These are phyloP conservation scores for Cryptococcus wingfieldii DNA, from an alignment of 1,284 basidiomycete genomes.

Conservation along the genomic window DNA sequence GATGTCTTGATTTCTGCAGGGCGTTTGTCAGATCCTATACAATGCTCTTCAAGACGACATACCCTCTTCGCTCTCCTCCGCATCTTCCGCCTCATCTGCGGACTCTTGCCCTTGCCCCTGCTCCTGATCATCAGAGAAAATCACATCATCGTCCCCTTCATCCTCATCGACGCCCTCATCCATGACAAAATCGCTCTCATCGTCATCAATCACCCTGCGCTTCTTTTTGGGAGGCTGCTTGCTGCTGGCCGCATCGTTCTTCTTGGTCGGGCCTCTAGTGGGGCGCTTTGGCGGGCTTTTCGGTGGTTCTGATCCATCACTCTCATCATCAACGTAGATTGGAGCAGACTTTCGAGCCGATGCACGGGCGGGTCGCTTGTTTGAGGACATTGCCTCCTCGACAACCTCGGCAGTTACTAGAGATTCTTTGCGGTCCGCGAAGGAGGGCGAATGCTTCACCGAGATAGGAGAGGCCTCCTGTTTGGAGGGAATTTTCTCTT, in stretches of 20 bases:
- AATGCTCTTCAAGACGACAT: background rate
- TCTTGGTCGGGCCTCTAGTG: conserved; percentile 1
- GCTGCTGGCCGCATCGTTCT: background rate
- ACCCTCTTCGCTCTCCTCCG: conserved; percentile 23
- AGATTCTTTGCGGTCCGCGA: too few relatives aligned
- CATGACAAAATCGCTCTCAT: conserved; percentile 27
- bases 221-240: conserved; percentile 15
- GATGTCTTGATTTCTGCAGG: background rate
- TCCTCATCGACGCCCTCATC: conserved; percentile 26
- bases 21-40: too few relatives aligned
- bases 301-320: background rate
- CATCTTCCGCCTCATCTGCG: conserved; percentile 24
- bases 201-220: conserved; percentile 16
- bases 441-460: too few relatives aligned
- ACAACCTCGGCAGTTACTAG: background rate
- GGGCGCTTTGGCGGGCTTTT: background rate
- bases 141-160: conserved; percentile 9
- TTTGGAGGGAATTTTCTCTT: too few relatives aligned
- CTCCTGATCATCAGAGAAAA: conserved; percentile 14
- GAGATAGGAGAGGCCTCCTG: too few relatives aligned
- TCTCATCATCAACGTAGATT: background rate
- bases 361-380: background rate
- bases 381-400: conserved; percentile 1
- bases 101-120: conserved; percentile 15
- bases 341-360: background rate